phyloP scores from a whole-genome alignment of 192 early-diverging fungal species.

The Geranomyces michiganensis region DNA sequence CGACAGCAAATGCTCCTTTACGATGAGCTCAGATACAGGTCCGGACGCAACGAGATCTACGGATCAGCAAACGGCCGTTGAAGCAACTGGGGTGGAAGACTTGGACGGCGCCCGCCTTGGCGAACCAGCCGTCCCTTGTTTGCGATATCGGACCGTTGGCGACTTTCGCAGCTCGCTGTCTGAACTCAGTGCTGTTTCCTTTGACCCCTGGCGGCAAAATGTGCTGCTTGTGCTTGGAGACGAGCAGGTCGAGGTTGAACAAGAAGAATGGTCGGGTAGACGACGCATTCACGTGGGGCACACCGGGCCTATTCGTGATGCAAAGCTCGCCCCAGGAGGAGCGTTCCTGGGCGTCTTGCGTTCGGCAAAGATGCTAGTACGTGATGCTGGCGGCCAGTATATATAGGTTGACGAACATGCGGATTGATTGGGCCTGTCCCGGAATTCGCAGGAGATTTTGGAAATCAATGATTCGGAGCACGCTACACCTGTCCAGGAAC shows the following conservation, averaged over 20 bases:
- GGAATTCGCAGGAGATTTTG: constrained; percentile 10
- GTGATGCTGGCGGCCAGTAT: background rate
- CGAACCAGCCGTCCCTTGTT: no score
- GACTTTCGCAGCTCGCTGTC: no score
- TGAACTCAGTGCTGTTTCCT: background rate
- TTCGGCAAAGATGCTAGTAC: constrained; percentile 23
- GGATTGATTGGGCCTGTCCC: background rate
- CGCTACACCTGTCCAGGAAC: constrained; percentile 9
- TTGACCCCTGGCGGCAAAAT: background rate
- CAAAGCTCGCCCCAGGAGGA: constrained; percentile 10
- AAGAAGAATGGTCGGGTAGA: no score
- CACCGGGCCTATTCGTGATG: constrained; percentile 18
- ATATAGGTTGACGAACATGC: background rate
- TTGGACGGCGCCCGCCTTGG: no score
- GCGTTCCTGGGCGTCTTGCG: constrained; percentile 14
- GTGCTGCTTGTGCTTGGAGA: constrained; percentile 8
- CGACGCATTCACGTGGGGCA: constrained; percentile 5
- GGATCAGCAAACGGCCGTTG: no score
- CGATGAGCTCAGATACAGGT: no score
- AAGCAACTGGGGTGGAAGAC: no score
- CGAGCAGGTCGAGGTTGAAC: background rate
- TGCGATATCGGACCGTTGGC: no score
- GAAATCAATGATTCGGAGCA: background rate
- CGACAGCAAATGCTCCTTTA: no score
- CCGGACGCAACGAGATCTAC: no score